Base-by-base conservation (phyloP, 257 asterid genomes). In the Haberlea rhodopensis region DNA sequence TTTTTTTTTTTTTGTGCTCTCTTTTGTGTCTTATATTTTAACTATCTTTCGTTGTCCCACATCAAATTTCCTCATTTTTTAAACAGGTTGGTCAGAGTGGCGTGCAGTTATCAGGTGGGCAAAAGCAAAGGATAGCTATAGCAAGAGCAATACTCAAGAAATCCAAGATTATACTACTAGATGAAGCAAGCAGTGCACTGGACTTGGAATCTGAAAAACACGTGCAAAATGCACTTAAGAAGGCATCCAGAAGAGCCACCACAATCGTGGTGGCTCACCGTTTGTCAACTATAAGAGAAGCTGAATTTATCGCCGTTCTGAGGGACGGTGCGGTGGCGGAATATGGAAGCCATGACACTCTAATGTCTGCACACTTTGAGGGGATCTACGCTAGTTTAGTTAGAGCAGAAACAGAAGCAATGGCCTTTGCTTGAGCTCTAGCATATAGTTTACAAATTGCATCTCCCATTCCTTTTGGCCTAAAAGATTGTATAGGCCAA, bases 121-220 rank as follows among this genome's bases (percentile, higher is more conserved):
- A 89, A 73, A 89, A 89, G 78, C 97, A 89, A 67, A 76, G 97
- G 70, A 87, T 89, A 40, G 94, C 97, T 9, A 89, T 89, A 70
- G 97, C 97, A 9, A 77, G 97, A 62, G 95, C 94, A 0, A 81
- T 87, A 52, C 68, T 89, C 19, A 87, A 87, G 81, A 85, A 83
- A 64, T 77, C 96, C 16, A 81, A 78, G 65, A 68, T 89, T 51
- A 74, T 89, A 2, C 68, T 89, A 58, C 69, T 89, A 27, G 96
- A 89, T 54, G 96, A 89, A 76, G 96, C 97, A 21, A 89, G 95
- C 75, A 89, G 97, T 55, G 97, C 95, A 19, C 37, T 89, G 24
- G 97, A 89, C 77, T 63, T 85, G 76, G 95, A 89, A 71, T 89
- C 97, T 0, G 95, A 89, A 70, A 83, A 76, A 56, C 89, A 81